A percentile compares a stretch with the other conserved stretches of the same genome.
These are phyloP conservation scores for Axilococcus clingmanii DNA, from an alignment of 139 green algal species.

Conservation along the genomic window DNA sequence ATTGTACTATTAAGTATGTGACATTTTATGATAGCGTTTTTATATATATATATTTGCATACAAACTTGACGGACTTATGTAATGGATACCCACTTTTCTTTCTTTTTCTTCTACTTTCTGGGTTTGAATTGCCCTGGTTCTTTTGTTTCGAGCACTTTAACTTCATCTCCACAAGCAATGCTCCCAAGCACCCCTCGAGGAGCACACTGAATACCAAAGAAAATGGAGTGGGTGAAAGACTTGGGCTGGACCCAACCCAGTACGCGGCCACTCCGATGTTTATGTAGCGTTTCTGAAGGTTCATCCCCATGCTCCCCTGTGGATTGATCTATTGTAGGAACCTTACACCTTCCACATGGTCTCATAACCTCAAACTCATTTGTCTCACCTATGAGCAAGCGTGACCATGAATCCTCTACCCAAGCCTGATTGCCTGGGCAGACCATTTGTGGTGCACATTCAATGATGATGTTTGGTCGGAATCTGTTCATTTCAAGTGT, in stretches of 20 bases:
- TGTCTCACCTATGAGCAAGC: too few relatives aligned
- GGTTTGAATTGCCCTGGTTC: too few relatives aligned
- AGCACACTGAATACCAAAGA: constrained; percentile 36
- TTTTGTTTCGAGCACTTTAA: too few relatives aligned
- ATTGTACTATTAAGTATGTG: too few relatives aligned
- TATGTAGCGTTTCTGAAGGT: constrained; percentile 38
- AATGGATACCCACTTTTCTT: too few relatives aligned
- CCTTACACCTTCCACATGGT: constrained; percentile 51
- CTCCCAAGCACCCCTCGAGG: too few relatives aligned
- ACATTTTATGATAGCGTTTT: too few relatives aligned
- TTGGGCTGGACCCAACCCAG: constrained; percentile 23
- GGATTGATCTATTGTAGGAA: constrained; percentile 59
- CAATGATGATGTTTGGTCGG: constrained; percentile 63
- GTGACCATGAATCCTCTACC: constrained; percentile 46
- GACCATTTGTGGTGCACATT: constrained; percentile 7
- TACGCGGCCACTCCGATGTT: constrained; percentile 23
- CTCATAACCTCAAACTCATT: constrained; percentile 18
- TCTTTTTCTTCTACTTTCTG: too few relatives aligned
- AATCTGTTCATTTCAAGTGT: constrained; percentile 62
- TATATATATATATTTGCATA: too few relatives aligned
- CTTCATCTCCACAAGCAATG: too few relatives aligned
- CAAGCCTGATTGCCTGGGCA: too few relatives aligned
- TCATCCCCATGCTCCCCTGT: constrained; percentile 49
- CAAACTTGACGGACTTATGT: too few relatives aligned
- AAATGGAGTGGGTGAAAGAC: constrained; percentile 21